Evolutionary conservation across 805 yeast species (phyloP).

Genomic region (Zygoascus bituminiphila): DNA sequence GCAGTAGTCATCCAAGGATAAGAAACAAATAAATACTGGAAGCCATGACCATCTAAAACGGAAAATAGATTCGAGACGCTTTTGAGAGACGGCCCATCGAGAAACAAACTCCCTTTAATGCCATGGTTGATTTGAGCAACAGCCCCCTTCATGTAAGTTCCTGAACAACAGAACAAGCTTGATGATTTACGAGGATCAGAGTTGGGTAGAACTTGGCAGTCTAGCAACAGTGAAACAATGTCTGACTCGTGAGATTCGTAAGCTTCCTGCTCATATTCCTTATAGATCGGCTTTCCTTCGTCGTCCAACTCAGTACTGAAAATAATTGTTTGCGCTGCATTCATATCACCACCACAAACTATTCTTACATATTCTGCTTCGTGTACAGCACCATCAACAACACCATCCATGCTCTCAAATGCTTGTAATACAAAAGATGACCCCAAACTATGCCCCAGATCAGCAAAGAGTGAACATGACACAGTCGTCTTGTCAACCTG

Average conservation of each 20-base stretch:
- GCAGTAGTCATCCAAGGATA: constrained; percentile 10
- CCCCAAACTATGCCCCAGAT: constrained; percentile 24
- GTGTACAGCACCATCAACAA: constrained; percentile 6
- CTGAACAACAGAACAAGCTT: constrained; percentile 13
- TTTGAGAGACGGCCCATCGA: constrained; percentile 10
- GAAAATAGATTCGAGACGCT: constrained; percentile 9
- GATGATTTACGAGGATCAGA: background rate
- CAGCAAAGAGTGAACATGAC: constrained; percentile 16
- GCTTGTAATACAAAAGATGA: constrained; percentile 25
- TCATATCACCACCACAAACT: constrained; percentile 35
- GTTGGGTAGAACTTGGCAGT: background rate
- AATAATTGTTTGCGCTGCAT: constrained; percentile 32
- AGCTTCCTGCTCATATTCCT: constrained; percentile 20
- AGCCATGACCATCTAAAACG: background rate
- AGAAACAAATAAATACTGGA: constrained; percentile 4
- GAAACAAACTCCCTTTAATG: constrained; percentile 7
- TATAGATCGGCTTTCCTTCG: background rate
- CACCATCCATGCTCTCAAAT: constrained; percentile 15
- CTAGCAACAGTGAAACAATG: constrained; percentile 28
- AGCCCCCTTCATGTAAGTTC: constrained; percentile 10
- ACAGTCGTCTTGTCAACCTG: constrained; percentile 4
- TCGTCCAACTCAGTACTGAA: constrained; percentile 18
- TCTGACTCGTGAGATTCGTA: constrained; percentile 43
- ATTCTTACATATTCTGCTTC: constrained; percentile 14
- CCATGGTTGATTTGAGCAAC: constrained; percentile 12